Evolutionary conservation across 225 moss, liverwort and hornwort species (phyloP), one percentile per base, ranked within the genome.

Genomic region (Polytrichum commune): DNA sequence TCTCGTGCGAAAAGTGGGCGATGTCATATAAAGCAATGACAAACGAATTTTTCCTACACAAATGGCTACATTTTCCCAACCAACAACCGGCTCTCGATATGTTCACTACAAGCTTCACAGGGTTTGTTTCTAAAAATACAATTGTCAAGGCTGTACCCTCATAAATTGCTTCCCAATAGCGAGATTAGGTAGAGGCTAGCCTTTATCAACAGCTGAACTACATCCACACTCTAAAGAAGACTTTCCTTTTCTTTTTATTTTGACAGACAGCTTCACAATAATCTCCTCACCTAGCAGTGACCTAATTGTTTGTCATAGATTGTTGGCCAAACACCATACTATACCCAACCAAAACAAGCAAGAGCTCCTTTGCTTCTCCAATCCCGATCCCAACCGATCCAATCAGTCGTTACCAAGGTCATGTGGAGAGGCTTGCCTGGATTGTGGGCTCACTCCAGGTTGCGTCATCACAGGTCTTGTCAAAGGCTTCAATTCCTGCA

Each of bases 401-500:
- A 4, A 38, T 38, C 38, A 38, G 13, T 38, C 38, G 13, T 38
- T 46, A 16, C 16, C 46, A 0, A 46, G 13, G 46, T 46, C 46
- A 4, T 58, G 58, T 7, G 58, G 58, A 58, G 58, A 58, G 9
- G 24, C 22, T 24, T 58, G 58, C 58, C 58, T 58, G 20, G 58
- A 58, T 58, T 58, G 67, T 20, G 67, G 29, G 24, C 22, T 58
- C 23, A 10, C 67, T 62, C 78, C 84, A 4, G 78, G n/a, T 66
- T 78, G 85, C 27, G 76, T 67, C 55, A 77, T 75, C 19, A 60
- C 77, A 46, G 46, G 85, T 66, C 85, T 81, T 28, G 85, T 83
- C 77, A 89, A 84, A 72, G 80, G 79, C 78, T 89, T 89, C 70
- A 89, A 74, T 70, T 73, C 81, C 68, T 89, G 86, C 86, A 89